phyloP scores from a whole-genome alignment of 2,329 filamentous ascomycete genomes.

The Aspergillus clavatus region DNA sequence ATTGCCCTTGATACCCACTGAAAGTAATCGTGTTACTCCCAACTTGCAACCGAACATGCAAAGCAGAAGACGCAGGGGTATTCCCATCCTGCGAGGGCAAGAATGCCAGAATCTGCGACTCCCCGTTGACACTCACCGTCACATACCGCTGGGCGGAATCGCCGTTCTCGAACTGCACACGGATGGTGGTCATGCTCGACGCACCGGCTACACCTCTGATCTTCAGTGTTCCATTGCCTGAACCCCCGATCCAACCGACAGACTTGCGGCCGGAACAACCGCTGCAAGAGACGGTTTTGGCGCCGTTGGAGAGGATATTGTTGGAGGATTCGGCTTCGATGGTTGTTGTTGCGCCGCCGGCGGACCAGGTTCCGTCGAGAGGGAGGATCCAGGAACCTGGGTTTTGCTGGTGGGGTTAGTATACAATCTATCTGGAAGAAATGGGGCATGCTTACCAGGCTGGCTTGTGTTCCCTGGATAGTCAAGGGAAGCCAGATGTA shows the following conservation, averaged over 20 bases:
- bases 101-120: conserved; percentile 50
- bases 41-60: background rate
- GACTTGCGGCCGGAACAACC: conserved; percentile 48
- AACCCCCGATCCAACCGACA: conserved; percentile 55
- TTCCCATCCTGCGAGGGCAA: conserved; percentile 38
- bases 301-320: conserved; percentile 41
- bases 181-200: conserved; percentile 48
- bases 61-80: background rate
- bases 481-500: conserved; percentile 61
- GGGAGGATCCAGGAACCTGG: conserved; percentile 6
- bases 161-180: conserved; percentile 54
- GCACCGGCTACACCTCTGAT: conserved; percentile 45
- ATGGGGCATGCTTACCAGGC: conserved; percentile 1
- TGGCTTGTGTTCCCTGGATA: conserved; percentile 5
- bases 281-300: conserved; percentile 46
- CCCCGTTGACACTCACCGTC: conserved; percentile 54
- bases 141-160: conserved; percentile 51
- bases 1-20: background rate
- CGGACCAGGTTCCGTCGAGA: conserved; percentile 6
- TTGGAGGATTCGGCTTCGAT: conserved; percentile 3
- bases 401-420: background rate
- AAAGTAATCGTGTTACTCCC: conserved; percentile 2
- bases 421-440: accelerated
- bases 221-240: conserved; percentile 43
- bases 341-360: background rate